Conservation (phyloP, 1,139 yeast species). For the Yarrowia galli region DNA sequence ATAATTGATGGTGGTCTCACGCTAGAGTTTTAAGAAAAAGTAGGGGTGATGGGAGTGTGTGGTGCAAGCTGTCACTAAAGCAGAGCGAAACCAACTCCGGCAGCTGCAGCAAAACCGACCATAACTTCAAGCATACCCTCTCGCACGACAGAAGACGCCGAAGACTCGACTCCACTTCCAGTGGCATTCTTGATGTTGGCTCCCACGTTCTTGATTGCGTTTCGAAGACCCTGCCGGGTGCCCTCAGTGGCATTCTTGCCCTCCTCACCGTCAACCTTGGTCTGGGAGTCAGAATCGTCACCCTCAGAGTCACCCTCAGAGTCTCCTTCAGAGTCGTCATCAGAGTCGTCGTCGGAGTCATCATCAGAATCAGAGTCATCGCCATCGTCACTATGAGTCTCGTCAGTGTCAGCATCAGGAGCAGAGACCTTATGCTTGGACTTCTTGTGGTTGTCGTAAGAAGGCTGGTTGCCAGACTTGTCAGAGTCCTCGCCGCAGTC, state of each 20-base stretch:
- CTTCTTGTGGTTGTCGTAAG: neutral
- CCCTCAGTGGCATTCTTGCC: constrained; percentile 30
- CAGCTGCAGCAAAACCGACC: constrained; percentile 13
- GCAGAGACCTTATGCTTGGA: constrained; percentile 10
- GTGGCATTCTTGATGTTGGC: constrained; percentile 35
- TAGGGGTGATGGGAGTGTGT: no score
- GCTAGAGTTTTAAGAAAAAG: constrained; percentile 8
- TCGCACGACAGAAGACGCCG: constrained; percentile 15
- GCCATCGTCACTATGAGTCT: neutral
- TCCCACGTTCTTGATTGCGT: constrained; percentile 28
- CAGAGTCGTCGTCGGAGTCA: constrained; percentile 1
- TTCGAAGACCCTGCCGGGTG: constrained; percentile 14
- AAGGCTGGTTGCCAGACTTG: constrained; percentile 4
- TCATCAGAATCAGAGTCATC: neutral
- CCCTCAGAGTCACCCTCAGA: neutral
- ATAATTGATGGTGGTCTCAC: constrained; percentile 2
- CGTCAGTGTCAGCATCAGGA: neutral
- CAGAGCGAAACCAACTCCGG: constrained; percentile 33
- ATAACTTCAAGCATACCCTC: constrained; percentile 23
- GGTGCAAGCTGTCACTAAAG: constrained; percentile 2
- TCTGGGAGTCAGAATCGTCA: constrained; percentile 4
- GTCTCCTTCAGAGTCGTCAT: constrained; percentile 1
- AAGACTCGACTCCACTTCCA: constrained; percentile 31
- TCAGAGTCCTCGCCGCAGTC: constrained; percentile 12
- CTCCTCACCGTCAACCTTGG: constrained; percentile 23